Evolutionary conservation across 106 monocot species (phyloP).

Genomic region (Dendrobium chrysotoxum): DNA sequence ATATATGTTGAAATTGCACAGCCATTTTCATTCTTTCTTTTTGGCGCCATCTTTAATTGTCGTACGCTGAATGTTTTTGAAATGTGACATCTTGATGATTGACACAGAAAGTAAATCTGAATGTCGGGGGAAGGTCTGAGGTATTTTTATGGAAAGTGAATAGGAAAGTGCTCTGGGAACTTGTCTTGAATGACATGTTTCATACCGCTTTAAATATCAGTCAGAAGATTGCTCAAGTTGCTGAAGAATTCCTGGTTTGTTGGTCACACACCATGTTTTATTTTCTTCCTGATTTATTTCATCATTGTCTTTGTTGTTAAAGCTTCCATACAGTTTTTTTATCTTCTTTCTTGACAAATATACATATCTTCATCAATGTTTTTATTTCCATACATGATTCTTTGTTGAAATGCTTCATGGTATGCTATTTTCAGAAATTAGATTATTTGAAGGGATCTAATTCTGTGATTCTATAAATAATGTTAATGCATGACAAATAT

Average conservation of each 20-base stretch:
- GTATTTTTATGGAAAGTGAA: conserved; percentile 73
- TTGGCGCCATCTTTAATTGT: background rate
- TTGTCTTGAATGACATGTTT: conserved; percentile 64
- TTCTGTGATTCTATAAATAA: background rate
- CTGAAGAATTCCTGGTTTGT: conserved; percentile 6
- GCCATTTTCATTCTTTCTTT: background rate
- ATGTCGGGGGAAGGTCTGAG: conserved; percentile 4
- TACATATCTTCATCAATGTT: background rate
- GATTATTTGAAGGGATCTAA: background rate
- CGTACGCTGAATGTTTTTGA: background rate
- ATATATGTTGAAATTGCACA: background rate
- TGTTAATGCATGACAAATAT: background rate
- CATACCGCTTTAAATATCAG: conserved; percentile 80
- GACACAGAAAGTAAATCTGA: conserved; percentile 36
- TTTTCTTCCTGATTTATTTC: background rate
- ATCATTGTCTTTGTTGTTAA: background rate
- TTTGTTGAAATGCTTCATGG: background rate
- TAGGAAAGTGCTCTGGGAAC: conserved; percentile 26
- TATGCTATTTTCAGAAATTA: background rate
- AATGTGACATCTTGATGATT: background rate
- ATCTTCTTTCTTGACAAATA: background rate
- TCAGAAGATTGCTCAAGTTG: conserved; percentile 36
- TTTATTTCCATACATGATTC: background rate
- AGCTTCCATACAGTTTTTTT: background rate
- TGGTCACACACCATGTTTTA: background rate